phyloP scores from a whole-genome alignment of 164 flowering plant genomes.

The Magnolia kwangsiensis region DNA sequence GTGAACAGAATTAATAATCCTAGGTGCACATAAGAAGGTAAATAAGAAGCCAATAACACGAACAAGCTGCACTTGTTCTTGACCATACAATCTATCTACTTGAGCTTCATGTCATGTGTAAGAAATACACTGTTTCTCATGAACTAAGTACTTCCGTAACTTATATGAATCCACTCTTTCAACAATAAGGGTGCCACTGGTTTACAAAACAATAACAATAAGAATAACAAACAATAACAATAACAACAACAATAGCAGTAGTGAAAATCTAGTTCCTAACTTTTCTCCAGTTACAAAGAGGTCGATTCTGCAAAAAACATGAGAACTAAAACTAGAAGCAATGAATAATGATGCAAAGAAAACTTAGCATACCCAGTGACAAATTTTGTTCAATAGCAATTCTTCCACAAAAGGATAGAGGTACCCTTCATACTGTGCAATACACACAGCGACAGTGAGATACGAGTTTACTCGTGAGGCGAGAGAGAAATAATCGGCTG shows the following conservation, averaged over 20 bases:
- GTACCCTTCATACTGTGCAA: constrained; percentile 83
- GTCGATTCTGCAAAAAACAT: background rate
- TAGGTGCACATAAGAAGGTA: too few species aligned
- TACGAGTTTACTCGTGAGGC: constrained; percentile 86
- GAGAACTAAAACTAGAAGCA: constrained; percentile 4
- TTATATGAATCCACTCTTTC: too few species aligned
- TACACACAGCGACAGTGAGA: constrained; percentile 67
- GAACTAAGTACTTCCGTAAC: too few species aligned
- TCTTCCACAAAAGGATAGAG: constrained; percentile 83
- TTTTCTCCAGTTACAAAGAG: background rate
- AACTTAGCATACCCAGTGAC: constrained; percentile 79
- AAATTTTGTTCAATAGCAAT: constrained; percentile 62
- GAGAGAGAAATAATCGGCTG: constrained; percentile 96
- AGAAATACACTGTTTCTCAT: too few species aligned
- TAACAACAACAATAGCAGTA: background rate
- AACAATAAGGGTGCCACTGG: too few species aligned
- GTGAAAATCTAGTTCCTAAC: background rate
- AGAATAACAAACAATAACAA: background rate
- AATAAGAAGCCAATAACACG: too few species aligned
- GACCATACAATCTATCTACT: too few species aligned
- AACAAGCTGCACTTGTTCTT: too few species aligned
- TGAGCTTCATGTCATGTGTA: too few species aligned
- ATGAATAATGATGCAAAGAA: constrained; percentile 1
- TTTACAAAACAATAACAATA: too few species aligned
- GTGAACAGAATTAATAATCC: too few species aligned